Evolutionary conservation across 495 filamentous ascomycete genomes (phyloP).

Genomic region (Lindgomyces ingoldianus): DNA sequence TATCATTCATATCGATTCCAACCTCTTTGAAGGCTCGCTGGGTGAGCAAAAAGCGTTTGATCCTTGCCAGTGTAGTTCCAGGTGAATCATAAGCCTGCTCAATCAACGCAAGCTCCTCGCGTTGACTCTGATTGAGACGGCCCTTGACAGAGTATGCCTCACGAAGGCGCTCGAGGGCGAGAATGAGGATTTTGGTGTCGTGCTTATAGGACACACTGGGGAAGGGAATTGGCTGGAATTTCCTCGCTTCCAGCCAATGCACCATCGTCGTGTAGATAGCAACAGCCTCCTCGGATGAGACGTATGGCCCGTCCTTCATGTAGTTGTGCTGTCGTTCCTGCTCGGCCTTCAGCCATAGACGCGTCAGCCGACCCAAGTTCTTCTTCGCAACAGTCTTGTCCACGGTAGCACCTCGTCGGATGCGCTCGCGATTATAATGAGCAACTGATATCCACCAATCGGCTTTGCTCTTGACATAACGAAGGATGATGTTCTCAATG

Average conservation of each 20-base stretch:
- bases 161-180: conserved; percentile 89
- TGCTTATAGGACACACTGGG: conserved; percentile 99
- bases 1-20: conserved; percentile 99
- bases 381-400: conserved; percentile 99
- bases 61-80: conserved; percentile 90
- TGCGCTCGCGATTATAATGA: conserved; percentile 97
- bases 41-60: conserved; percentile 96
- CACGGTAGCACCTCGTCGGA: conserved; percentile 91
- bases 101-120: conserved; percentile 94
- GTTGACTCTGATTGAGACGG: conserved; percentile 93
- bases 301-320: conserved; percentile 98
- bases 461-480: conserved; percentile 98
- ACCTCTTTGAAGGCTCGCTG: conserved; percentile 99
- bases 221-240: conserved; percentile 98
- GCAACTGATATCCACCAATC: conserved; percentile 99
- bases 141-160: conserved; percentile 99
- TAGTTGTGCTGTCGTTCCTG: conserved; percentile 99
- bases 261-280: conserved; percentile 99
- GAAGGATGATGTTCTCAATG: conserved; percentile 97
- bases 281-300: conserved; percentile 96
- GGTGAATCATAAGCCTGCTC: conserved; percentile 99
- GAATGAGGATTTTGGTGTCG: conserved; percentile 97
- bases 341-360: conserved; percentile 97
- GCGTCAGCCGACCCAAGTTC: conserved; percentile 91
- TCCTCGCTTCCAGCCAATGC: conserved; percentile 97